phyloP scores from a whole-genome alignment of 305 asterid species.

The Euphrasia arctica region DNA sequence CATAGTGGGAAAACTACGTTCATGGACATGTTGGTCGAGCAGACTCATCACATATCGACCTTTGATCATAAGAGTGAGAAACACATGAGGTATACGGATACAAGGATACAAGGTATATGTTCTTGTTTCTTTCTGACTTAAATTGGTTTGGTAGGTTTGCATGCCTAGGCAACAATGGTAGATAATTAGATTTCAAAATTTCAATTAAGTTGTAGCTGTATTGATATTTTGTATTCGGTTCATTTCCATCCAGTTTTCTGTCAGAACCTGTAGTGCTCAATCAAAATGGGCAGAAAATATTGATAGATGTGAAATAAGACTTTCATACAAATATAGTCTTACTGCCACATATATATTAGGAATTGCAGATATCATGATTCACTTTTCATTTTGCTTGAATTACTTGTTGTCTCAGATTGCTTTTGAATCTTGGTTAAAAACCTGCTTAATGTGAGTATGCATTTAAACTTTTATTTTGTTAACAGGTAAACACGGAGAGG shows the following conservation, averaged over 20 bases:
- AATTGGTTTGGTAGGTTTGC: not conserved
- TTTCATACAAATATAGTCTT: not conserved
- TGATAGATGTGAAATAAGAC: not conserved
- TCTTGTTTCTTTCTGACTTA: slow-evolving; percentile 33
- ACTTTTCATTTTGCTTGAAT: not conserved
- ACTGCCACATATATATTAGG: not conserved
- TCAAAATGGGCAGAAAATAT: not conserved
- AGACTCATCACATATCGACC: slow-evolving; percentile 93
- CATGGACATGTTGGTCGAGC: slow-evolving; percentile 97
- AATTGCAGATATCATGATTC: slow-evolving; percentile 4
- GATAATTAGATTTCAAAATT: no score
- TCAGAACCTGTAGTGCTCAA: no score
- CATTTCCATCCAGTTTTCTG: slow-evolving; percentile 39
- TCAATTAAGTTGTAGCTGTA: not conserved
- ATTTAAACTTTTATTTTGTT: slow-evolving; percentile 18
- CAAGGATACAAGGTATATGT: not conserved
- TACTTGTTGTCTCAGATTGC: not conserved
- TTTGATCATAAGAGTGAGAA: slow-evolving; percentile 93
- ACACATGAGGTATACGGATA: slow-evolving; percentile 77
- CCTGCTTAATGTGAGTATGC: slow-evolving; percentile 12
- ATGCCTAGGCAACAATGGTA: not conserved
- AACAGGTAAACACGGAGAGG: slow-evolving; percentile 94
- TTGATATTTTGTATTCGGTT: slow-evolving; percentile 17
- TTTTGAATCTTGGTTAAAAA: not conserved
- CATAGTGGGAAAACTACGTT: slow-evolving; percentile 89